These are phyloP conservation scores for Striga hermonthica DNA, from an alignment of 305 asterid species.

Conservation along the genomic window DNA sequence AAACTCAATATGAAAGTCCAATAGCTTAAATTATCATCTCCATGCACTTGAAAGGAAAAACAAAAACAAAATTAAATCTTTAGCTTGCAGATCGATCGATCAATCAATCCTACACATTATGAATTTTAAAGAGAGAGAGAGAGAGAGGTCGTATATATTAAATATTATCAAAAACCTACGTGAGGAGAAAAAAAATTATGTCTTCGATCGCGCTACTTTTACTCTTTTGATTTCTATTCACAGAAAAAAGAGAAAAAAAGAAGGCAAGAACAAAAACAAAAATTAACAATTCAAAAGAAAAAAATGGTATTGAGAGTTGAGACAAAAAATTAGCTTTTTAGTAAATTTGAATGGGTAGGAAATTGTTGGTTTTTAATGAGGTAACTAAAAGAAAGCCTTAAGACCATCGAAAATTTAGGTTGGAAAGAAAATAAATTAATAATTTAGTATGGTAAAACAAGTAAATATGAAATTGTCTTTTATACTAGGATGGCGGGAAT, in stretches of 20 bases:
- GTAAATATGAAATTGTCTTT: constrained; percentile 25
- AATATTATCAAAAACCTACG: neutral
- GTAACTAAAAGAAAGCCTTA: constrained; percentile 3
- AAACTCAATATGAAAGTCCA: constrained; percentile 1
- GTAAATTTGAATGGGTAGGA: constrained; percentile 10
- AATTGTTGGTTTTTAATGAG: constrained; percentile 25
- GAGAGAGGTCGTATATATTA: neutral
- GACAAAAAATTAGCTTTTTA: constrained; percentile 8
- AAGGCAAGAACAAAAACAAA: neutral
- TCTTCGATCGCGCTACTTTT: constrained; percentile 1
- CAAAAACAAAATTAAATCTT: neutral
- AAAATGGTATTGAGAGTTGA: constrained; percentile 15
- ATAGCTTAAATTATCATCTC: neutral
- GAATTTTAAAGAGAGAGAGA: neutral
- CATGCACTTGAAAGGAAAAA: constrained; percentile 8
- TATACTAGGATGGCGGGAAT: constrained; percentile 27
- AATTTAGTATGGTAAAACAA: constrained; percentile 12
- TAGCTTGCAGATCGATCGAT: neutral
- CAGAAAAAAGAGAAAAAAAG: neutral
- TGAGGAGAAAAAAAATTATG: neutral
- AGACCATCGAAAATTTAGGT: constrained; percentile 31
- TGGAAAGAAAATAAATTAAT: constrained; percentile 1
- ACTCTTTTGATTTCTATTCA: constrained; percentile 9
- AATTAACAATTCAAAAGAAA: constrained; percentile 22
- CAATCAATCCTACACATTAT: constrained; percentile 1